These are phyloP conservation scores for Hymenoscyphus salicellus DNA, from an alignment of 2,329 filamentous ascomycete genomes.

Conservation along the genomic window DNA sequence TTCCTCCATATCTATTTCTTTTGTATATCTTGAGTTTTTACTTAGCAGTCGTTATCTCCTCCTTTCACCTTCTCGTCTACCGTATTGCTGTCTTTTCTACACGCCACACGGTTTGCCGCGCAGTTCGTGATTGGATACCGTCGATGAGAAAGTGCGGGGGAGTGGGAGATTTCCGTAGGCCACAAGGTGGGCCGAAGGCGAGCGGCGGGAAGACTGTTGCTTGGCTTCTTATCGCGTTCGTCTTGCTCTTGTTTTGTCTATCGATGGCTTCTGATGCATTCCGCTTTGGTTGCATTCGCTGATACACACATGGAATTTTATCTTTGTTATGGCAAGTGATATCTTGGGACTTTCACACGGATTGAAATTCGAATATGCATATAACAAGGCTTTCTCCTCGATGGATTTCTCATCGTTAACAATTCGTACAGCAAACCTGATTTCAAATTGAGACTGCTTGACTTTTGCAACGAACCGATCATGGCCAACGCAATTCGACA, in stretches of 20 bases:
- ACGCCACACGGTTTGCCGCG: neutral
- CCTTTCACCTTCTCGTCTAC: too few species aligned
- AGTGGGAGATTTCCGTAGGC: constrained; percentile 2
- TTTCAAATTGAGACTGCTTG: neutral
- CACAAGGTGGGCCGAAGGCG: constrained; percentile 17
- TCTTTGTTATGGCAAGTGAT: too few species aligned
- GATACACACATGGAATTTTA: constrained; percentile 19
- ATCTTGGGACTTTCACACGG: constrained; percentile 6
- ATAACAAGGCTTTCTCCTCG: constrained; percentile 22
- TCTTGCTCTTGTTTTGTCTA: constrained; percentile 14
- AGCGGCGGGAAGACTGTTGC: constrained; percentile 14
- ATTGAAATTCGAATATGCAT: constrained; percentile 17
- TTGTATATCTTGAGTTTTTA: too few species aligned
- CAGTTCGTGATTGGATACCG: neutral
- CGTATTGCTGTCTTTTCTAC: too few species aligned
- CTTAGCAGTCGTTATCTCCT: too few species aligned
- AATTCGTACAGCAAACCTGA: neutral
- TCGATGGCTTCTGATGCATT: constrained; percentile 19
- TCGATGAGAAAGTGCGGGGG: neutral
- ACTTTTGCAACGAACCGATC: neutral
- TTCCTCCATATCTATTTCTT: too few species aligned
- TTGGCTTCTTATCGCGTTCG: constrained; percentile 20
- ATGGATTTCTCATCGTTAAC: constrained; percentile 6
- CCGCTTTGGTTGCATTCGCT: constrained; percentile 19
- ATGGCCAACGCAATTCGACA: constrained; percentile 18